Conservation (phyloP, 2,329 filamentous ascomycete genomes). For the Talaromyces marneffei region DNA sequence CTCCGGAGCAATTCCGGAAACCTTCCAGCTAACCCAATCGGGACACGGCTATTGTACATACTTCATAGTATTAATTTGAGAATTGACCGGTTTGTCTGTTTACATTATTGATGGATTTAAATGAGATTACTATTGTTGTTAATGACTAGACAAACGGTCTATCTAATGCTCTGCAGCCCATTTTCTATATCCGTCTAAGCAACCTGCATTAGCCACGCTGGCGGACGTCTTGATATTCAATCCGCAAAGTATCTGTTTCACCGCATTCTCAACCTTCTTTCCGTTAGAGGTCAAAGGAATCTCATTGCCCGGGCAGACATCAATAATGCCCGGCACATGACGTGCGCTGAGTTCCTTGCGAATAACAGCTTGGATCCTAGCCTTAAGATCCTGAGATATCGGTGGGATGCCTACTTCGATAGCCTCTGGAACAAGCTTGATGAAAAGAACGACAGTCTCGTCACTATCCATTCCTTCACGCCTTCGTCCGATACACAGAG, state of each 20-base stretch:
- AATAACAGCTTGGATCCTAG: constrained; percentile 61
- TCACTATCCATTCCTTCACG: constrained; percentile 64
- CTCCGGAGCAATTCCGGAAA: not conserved
- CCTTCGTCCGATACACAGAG: constrained; percentile 77
- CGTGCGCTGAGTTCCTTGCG: constrained; percentile 75
- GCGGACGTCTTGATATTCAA: constrained; percentile 81
- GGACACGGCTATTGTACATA: not conserved
- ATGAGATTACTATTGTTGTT: no score
- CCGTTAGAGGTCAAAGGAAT: constrained; percentile 91
- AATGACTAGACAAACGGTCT: no score
- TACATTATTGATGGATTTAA: no score
- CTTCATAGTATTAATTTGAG: no score
- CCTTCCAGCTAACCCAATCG: not conserved
- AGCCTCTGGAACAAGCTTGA: constrained; percentile 58
- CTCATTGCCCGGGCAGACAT: constrained; percentile 62
- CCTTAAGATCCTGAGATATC: constrained; percentile 57
- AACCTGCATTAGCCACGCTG: constrained; percentile 86
- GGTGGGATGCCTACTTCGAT: not conserved
- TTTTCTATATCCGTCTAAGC: constrained; percentile 77
- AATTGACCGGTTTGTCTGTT: no score
- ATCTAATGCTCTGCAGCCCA: constrained; percentile 58
- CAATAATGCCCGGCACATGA: constrained; percentile 80
- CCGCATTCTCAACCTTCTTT: constrained; percentile 96
- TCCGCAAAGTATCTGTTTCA: constrained; percentile 92
- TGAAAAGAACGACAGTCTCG: constrained; percentile 82